phyloP scores from a whole-genome alignment of 129 eudicot genomes.

The Flaveria sonorensis region DNA sequence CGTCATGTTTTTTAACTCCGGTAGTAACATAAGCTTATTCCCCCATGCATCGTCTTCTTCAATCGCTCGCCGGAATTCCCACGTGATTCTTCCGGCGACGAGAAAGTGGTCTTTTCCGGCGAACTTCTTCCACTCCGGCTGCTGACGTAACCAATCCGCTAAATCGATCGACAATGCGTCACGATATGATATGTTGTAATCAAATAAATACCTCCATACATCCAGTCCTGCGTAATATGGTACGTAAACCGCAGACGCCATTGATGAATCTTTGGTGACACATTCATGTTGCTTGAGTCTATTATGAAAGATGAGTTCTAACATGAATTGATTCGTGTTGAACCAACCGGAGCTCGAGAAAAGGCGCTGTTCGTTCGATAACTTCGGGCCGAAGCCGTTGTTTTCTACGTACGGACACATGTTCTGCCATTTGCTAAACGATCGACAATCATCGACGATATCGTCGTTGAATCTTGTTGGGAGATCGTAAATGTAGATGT shows the following conservation, averaged over 20 bases:
- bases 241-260: constrained; percentile 70
- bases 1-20: constrained; percentile 65
- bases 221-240: constrained; percentile 86
- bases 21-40: constrained; percentile 62
- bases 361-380: constrained; percentile 52
- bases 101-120: constrained; percentile 70
- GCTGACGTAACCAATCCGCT: constrained; percentile 47
- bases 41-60: constrained; percentile 69
- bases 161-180: constrained; percentile 56
- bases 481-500: constrained; percentile 64
- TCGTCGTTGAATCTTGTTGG: constrained; percentile 57
- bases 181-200: constrained; percentile 29
- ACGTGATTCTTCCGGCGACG: constrained; percentile 72
- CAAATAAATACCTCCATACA: constrained; percentile 61
- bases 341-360: constrained; percentile 65
- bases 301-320: constrained; percentile 71
- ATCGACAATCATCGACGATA: constrained; percentile 48
- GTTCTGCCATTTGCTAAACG: constrained; percentile 55
- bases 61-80: constrained; percentile 69
- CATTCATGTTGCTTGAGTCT: constrained; percentile 79
- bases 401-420: constrained; percentile 64
- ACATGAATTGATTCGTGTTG: constrained; percentile 62
- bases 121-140: constrained; percentile 63
- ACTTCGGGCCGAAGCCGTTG: constrained; percentile 65
- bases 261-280: constrained; percentile 66